phyloP scores from a whole-genome alignment of 2,329 filamentous ascomycete genomes.

The Fonsecaea multimorphosa region DNA sequence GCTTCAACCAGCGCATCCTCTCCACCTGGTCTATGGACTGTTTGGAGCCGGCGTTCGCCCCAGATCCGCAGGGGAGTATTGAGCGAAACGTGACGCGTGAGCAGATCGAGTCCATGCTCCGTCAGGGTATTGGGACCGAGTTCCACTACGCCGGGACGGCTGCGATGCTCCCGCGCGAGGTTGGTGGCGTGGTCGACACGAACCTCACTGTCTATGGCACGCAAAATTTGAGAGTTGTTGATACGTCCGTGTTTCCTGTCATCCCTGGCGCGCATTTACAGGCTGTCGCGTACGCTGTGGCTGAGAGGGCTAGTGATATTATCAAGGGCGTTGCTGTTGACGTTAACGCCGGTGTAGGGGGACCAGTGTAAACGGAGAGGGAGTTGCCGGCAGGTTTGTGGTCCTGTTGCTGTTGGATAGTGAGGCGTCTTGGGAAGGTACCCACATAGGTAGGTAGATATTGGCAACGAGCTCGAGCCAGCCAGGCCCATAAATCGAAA shows the following conservation, averaged over 20 bases:
- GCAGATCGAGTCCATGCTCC: conserved; percentile 20
- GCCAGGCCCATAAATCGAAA: no score
- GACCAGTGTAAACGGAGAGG: not conserved
- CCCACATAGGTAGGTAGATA: not conserved
- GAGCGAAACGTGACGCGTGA: conserved; percentile 13
- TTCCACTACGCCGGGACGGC: conserved; percentile 31
- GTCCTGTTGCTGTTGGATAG: not conserved
- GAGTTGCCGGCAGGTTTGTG: not conserved
- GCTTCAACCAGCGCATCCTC: conserved; percentile 40
- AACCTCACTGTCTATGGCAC: conserved; percentile 44
- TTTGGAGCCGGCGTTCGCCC: conserved; percentile 21
- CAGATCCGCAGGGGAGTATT: not conserved
- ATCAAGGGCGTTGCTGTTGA: conserved; percentile 23
- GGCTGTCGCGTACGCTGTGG: conserved; percentile 40
- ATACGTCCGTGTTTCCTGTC: conserved; percentile 42
- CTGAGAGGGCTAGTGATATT: conserved; percentile 37
- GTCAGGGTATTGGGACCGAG: conserved; percentile 22
- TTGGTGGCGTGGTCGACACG: conserved; percentile 47
- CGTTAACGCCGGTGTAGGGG: not conserved
- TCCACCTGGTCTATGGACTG: conserved; percentile 27
- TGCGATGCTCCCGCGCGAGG: conserved; percentile 50
- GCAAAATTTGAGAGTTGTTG: conserved; percentile 43
- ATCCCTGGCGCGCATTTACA: conserved; percentile 48
- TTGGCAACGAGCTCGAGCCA: no score
- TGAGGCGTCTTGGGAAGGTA: not conserved